A percentile compares a stretch with the other conserved stretches of the same genome.
Conservation (phyloP, 2,329 filamentous ascomycete genomes). For the Daldinia sp. region DNA sequence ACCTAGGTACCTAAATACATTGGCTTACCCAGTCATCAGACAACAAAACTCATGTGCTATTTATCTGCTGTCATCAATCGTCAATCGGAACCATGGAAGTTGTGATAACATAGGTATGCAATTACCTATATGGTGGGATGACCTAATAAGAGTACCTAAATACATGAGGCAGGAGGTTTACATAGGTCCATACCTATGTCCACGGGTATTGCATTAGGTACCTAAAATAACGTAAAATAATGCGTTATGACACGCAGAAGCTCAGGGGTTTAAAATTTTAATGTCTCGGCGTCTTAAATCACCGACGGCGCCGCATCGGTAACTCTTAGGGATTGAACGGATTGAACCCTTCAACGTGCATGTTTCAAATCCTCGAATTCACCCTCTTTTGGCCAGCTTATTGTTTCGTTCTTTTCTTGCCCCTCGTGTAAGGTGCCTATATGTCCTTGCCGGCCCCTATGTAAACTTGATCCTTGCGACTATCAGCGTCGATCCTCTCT, state of each 20-base stretch:
- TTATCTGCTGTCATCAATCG: too few relatives aligned
- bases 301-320: slow-evolving; percentile 19
- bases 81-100: neutral
- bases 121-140: slow-evolving; percentile 2
- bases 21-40: neutral
- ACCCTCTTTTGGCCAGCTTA: slow-evolving; percentile 13
- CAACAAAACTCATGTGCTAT: neutral
- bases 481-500: slow-evolving; percentile 9
- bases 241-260: slow-evolving; percentile 2
- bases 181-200: too few relatives aligned
- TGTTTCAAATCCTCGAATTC: slow-evolving; percentile 26
- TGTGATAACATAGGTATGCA: slow-evolving; percentile 4
- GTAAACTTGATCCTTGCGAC: neutral
- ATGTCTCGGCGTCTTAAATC: slow-evolving; percentile 23
- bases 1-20: neutral
- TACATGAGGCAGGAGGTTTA: too few relatives aligned
- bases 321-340: slow-evolving; percentile 1
- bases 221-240: neutral
- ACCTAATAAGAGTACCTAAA: slow-evolving; percentile 1
- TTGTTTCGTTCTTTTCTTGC: slow-evolving; percentile 12
- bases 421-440: slow-evolving; percentile 5
- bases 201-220: too few relatives aligned
- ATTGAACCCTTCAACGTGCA: slow-evolving; percentile 8
- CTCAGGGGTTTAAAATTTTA: neutral
- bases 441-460: slow-evolving; percentile 12